Conservation (phyloP, 78 protist species). For the Trichosphaerium sp. region DNA sequence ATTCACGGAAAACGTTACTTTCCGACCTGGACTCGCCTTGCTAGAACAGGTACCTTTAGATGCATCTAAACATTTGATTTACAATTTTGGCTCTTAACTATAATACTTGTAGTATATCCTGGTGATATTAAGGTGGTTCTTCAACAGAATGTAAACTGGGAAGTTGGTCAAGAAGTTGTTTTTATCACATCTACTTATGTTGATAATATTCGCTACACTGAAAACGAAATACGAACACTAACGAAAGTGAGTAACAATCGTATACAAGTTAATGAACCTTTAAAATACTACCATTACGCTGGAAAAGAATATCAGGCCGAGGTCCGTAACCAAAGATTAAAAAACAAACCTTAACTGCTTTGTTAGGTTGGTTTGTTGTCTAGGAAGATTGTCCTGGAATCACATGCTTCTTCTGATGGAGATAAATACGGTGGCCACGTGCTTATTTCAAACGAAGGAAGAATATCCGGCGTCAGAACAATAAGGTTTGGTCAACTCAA, state of each 20-base stretch:
- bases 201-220: constrained; percentile 10
- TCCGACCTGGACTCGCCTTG: no score
- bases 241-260: constrained; percentile 6
- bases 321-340: no score
- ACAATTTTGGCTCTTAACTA: no score
- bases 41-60: no score
- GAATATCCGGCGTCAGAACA: constrained; percentile 29
- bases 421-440: constrained; percentile 51
- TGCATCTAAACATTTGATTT: no score
- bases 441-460: constrained; percentile 20
- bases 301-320: constrained; percentile 61
- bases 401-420: constrained; percentile 10
- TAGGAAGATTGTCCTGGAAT: constrained; percentile 19
- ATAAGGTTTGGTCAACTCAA: constrained; percentile 55
- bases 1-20: constrained; percentile 45
- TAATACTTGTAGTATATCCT: no score
- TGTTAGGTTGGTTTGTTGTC: constrained; percentile 44
- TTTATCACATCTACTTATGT: constrained; percentile 27
- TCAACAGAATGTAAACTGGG: constrained; percentile 54
- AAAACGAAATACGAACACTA: constrained; percentile 42
- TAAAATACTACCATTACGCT: constrained; percentile 29
- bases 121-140: constrained; percentile 25
- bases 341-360: no score
- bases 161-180: constrained; percentile 41
- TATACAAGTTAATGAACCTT: constrained; percentile 10